These are phyloP conservation scores for Alliaria petiolata DNA, from an alignment of 345 rosid genomes.

Conservation along the genomic window DNA sequence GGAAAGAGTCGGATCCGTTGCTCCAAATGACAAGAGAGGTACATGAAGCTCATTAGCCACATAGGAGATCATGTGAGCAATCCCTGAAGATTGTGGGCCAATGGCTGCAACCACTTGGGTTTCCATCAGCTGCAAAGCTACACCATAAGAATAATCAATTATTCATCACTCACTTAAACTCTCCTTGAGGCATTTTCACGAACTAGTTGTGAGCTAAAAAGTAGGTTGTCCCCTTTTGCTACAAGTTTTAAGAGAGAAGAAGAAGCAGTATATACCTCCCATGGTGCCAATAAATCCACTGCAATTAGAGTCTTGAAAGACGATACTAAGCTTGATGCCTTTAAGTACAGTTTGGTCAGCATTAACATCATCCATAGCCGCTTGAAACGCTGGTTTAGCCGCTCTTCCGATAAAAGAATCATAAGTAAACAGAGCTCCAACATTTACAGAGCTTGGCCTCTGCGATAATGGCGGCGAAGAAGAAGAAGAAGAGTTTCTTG, in stretches of 20 bases:
- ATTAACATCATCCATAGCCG: slow-evolving; percentile 78
- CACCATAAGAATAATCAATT: slow-evolving; percentile 27
- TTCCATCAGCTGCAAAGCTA: slow-evolving; percentile 92
- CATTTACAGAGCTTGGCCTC: slow-evolving; percentile 44
- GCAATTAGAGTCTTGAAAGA: slow-evolving; percentile 72
- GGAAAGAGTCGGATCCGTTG: slow-evolving; percentile 68
- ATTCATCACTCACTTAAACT: neutral
- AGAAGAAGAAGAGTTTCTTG: slow-evolving; percentile 35
- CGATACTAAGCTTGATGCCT: slow-evolving; percentile 44
- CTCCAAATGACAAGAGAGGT: slow-evolving; percentile 69
- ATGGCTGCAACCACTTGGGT: slow-evolving; percentile 62
- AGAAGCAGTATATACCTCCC: slow-evolving; percentile 53
- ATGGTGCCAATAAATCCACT: slow-evolving; percentile 84
- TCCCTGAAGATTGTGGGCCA: slow-evolving; percentile 96
- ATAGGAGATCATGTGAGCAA: slow-evolving; percentile 80
- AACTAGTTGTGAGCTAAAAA: neutral
- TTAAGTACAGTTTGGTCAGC: slow-evolving; percentile 57
- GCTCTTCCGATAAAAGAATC: slow-evolving; percentile 82
- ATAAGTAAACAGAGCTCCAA: slow-evolving; percentile 72
- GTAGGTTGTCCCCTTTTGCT: neutral
- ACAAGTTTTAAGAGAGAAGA: neutral
- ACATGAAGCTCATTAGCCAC: slow-evolving; percentile 63
- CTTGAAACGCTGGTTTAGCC: slow-evolving; percentile 57
- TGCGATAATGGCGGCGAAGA: slow-evolving; percentile 41
- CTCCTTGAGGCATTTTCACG: neutral